Evolutionary conservation across 1,139 yeast genomes (phyloP), one percentile per base, ranked within the genome.

Genomic region (Blastobotrys serpentis): DNA sequence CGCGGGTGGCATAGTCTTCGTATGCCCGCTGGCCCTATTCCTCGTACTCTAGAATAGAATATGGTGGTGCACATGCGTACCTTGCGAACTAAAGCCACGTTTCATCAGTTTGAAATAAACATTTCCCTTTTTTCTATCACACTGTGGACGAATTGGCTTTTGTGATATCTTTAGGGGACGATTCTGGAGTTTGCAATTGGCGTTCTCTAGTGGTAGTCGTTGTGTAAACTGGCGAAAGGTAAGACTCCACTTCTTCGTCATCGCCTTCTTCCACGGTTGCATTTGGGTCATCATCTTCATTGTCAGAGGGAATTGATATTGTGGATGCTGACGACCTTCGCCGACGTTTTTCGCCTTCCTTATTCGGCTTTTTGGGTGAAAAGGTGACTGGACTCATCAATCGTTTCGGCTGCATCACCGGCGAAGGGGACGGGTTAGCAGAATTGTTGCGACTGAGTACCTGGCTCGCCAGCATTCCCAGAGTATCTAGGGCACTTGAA

Each of bases 401-500:
- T 22, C 59, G 36, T 22, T 21, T 42, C 23, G 37, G 29, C 51
- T 38, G 44, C 46, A 6, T 45, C 48, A 18, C 53, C 49, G 43
- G 56, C 43, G 41, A 21, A 23, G 40, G 40, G 13, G 40, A 36
- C 13, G 25, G 23, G n/a, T 18, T 19, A 14, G 40, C 40, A 11
- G 40, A 36, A 14, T 36, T 36, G 30, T 60, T 60, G 36, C 56
- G 58, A 29, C 25, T 21, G 36, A 66, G 55, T 2, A 63, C 70
- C 53, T 67, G 70, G 51, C 62, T 59, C n/a, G 70, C 70, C 43
- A 66, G 56, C 51, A 66, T 51, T 26, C 67, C 70, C 29, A 66
- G 57, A 1, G 69, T 64, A 21, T 62, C 65, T 40, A 66, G 46
- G 3, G 56, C 57, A n/a, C n/a, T n/a, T n/a, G n/a, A n/a, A n/a